Conservation (phyloP, 2,329 filamentous ascomycete genomes). For the Colletotrichum sp. region DNA sequence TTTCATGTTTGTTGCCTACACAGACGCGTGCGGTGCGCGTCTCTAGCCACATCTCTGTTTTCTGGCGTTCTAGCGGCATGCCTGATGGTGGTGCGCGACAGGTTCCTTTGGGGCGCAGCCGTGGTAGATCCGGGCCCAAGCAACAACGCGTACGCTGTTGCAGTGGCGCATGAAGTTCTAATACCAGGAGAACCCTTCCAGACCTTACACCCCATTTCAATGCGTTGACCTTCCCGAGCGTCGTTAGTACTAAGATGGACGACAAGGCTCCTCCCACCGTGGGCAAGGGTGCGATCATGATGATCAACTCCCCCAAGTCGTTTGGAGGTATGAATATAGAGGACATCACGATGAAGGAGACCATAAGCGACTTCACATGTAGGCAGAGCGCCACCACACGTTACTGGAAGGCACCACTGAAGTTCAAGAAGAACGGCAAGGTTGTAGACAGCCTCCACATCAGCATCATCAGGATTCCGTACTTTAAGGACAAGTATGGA, state of each 20-base stretch:
- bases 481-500: not conserved
- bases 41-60: too few species aligned
- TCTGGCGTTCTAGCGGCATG: too few species aligned
- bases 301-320: not conserved
- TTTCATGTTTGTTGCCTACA: too few species aligned
- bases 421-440: not conserved
- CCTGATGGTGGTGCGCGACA: too few species aligned
- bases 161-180: not conserved
- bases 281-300: not conserved
- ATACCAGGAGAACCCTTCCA: not conserved
- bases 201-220: not conserved
- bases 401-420: not conserved
- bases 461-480: too few species aligned
- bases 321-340: not conserved
- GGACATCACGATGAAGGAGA: not conserved
- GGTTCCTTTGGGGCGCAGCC: too few species aligned
- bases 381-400: not conserved
- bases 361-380: not conserved
- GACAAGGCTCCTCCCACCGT: not conserved
- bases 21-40: too few species aligned
- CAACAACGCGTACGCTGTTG: not conserved
- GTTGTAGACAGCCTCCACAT: not conserved
- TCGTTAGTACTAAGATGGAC: not conserved
- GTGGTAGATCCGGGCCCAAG: too few species aligned
- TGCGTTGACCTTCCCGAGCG: not conserved